Base-by-base conservation (phyloP, 345 rosid species). In the Rhodamnia rubescens region DNA sequence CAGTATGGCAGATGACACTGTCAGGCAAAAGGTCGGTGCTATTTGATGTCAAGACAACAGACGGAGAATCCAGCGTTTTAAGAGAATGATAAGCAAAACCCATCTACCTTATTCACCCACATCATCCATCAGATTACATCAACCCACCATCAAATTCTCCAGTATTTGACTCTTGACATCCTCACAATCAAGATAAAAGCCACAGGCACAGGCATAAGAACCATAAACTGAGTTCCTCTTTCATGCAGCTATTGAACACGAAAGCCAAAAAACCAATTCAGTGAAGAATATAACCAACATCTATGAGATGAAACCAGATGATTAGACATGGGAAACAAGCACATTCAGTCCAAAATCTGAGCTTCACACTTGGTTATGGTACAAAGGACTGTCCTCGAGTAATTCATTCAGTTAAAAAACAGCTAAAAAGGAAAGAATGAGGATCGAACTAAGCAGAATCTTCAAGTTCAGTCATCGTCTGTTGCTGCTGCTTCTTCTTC, bases 391-490 rank as follows among this genome's bases (percentile, higher is more conserved):
- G 80, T 36, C 80, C 80, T 69, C 80, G 6, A 36, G 22, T 69
- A 69, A 36, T 36, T 32, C 2, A 36, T 69, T 69, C 80, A 69
- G 44, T 36, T 42, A 20, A 36, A 36, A 36, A 36, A 69, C 13
- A 69, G 47, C 47, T 9, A 29, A 64, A 8, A 1, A 61, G 1
- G 1, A 36, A 24, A 4, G 7, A 32, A 16, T 8, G 80, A 36
- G 80, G 26, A 69, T 69, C 44, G 47, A 69, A 36, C 47, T 69
- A 69, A 36, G 80, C 54, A n/a, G 95, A 92, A 49, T 93, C 92
- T 53, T 92, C 93, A 75, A 92, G 89, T 85, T 93, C 94, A 55
- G 89, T 86, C 88, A 90, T 84, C 87, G 90, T 89, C 61, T 81
- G 82, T 82, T 61, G 74, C 61, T 64, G 58, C 78, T 86, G 84